phyloP scores from a whole-genome alignment of 1,284 basidiomycete genomes.

The Apiotrichum brassicae region DNA sequence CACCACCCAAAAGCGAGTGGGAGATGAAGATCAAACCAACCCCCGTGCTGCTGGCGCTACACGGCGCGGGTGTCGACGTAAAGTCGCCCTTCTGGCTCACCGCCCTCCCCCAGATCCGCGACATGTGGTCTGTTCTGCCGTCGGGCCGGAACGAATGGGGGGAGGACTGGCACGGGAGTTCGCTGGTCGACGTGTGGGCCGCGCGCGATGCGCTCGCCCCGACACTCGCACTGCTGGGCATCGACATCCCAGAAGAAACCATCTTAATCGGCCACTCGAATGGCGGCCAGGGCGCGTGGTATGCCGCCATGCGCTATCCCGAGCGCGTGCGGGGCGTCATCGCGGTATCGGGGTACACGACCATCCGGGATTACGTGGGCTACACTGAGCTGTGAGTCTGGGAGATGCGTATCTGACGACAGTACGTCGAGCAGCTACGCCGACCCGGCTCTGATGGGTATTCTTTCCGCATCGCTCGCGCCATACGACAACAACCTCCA shows the following conservation, averaged over 20 bases:
- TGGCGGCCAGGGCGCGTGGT: constrained; percentile 85
- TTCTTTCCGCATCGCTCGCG: constrained; percentile 65
- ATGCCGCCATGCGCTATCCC: constrained; percentile 65
- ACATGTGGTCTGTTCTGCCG: constrained; percentile 37
- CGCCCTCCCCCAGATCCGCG: constrained; percentile 22
- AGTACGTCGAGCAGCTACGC: constrained; percentile 55
- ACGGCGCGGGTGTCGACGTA: constrained; percentile 43
- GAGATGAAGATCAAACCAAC: not conserved
- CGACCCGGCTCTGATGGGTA: constrained; percentile 64
- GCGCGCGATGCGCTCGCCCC: constrained; percentile 26
- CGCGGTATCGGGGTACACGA: constrained; percentile 69
- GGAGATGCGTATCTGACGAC: too few relatives aligned
- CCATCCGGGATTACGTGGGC: constrained; percentile 76
- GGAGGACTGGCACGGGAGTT: constrained; percentile 45
- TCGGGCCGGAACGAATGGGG: constrained; percentile 45
- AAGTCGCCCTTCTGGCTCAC: constrained; percentile 20
- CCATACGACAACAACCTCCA: constrained; percentile 83
- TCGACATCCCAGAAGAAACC: constrained; percentile 1
- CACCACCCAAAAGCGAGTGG: constrained; percentile 9
- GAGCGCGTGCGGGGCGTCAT: constrained; percentile 68
- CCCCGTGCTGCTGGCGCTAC: constrained; percentile 37
- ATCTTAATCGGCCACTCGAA: constrained; percentile 81
- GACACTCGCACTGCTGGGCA: not conserved
- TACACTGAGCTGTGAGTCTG: constrained; percentile 53
- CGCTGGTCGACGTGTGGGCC: constrained; percentile 36